Base-by-base conservation (phyloP, 2,329 filamentous ascomycete genomes). In the Elsinoe perseae region DNA sequence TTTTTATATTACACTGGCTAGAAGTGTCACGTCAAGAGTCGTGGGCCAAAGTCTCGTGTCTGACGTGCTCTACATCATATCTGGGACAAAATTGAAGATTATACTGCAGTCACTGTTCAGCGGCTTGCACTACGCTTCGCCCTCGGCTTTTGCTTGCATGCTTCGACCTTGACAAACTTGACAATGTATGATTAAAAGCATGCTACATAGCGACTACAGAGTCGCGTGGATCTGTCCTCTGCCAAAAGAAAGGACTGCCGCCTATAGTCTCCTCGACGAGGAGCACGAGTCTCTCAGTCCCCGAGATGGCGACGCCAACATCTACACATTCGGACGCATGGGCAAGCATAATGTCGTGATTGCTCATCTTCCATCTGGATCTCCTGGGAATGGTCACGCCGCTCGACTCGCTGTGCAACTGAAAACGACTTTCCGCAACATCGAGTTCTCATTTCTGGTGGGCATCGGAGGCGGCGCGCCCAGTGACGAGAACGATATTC, bases 261-360 rank as follows among this genome's bases (percentile, higher is more conserved):
- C 58, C 3, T 20, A 48, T 7, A 56, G 43, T 5, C 54, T 61
- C 10, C 56, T 62, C n/a, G 62, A 64, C 34, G 57, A 58, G 23
- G n/a, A 38, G 5, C 34, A 61, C 27, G 9, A 57, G 54, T 9
- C 50, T 52, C 10, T 21, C n/a, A 30, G 48, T 42, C 10, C 23
- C 3, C 27, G 48, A 50, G 3, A 7, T 43, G 36, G 48, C 4
- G 63, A 65, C 43, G 34, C 58, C 14, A 65, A 64, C 42, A 53
- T n/a, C 10, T 65, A 64, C 55, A 61, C 57, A 10, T 57, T 61
- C 14, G 65, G 65, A 1, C 44, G 54, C 4, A 61, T 65, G 23
- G 63, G 58, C 18, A 28, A 46, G 10, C 65, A 66, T 48, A 63
- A 67, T 50, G 62, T 65, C n/a, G 64, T 63, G 5, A 54, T 66